Evolutionary conservation across 345 rosid genomes (phyloP), one percentile per base, ranked within the genome.

Genomic region (Kandelia obovata): DNA sequence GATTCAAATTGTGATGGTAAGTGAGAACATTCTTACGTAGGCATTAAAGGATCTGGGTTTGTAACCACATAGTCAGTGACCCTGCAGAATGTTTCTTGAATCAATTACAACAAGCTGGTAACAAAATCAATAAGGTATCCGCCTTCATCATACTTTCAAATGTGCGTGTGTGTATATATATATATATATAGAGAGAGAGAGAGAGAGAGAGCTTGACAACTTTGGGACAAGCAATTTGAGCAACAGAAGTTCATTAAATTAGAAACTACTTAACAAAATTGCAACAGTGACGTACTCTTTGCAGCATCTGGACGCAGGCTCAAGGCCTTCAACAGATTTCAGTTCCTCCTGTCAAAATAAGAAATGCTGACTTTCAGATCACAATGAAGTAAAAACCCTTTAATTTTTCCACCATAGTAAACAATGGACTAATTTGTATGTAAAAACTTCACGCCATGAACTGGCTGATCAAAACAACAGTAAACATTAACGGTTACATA

Each of bases 271-370:
- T 25, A 56, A 23, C 56, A 13, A 53, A 56, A 69, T 53, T 32
- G 53, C 46, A 68, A 37, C 67, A 49, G 19, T 63, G 15, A 68
- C 96, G 56, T 81, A 94, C 98, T 88, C 98, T 81, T 94, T 89
- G 92, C 97, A 91, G 86, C 72, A 85, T 81, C 52, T 78, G 65
- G 97, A 89, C 59, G 98, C 87, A 6, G 87, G 90, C 71, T 80
- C 87, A 27, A 83, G 80, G 21, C 88, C 81, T 69, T 86, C 76
- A 0, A 83, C 60, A 32, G 88, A 82, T 77, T 87, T 92, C 39
- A 86, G 68, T 62, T 92, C 98, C 47, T 84, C 96, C 97, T 91
- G 89, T 52, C 71, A 72, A 66, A 64, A 66, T 26, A 20, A 52
- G 59, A 58, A 70, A 9, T 37, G 51, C 65, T 19, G 67, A 43